Percentiles rank a stretch among this genome's conserved stretches.
Conservation (phyloP, 441 rosid genomes). For the Cnidoscolus chayamansa region DNA sequence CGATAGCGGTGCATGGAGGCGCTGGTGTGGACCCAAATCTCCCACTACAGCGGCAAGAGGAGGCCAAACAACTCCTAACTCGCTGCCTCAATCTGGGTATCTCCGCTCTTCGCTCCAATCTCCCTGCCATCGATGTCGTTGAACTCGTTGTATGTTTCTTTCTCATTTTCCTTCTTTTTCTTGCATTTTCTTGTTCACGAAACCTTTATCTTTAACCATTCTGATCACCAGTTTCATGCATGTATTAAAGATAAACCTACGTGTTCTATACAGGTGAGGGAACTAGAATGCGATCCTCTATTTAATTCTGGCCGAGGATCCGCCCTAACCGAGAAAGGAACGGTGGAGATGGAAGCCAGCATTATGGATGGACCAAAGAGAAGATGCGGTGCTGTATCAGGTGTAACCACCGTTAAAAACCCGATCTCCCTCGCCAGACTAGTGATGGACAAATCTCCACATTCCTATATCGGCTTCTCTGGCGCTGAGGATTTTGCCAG, state of each 20-base stretch:
- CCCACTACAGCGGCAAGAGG: constrained; percentile 68
- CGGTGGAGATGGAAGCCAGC: constrained; percentile 97
- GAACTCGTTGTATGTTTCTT: constrained; percentile 68
- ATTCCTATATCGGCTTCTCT: constrained; percentile 78
- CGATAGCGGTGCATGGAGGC: constrained; percentile 98
- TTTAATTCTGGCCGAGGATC: constrained; percentile 96
- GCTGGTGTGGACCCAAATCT: constrained; percentile 95
- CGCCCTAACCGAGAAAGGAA: constrained; percentile 77
- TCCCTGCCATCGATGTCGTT: constrained; percentile 82
- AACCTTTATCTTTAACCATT: no score
- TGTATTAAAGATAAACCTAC: no score
- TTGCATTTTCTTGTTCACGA: no score
- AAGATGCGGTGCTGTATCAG: constrained; percentile 91
- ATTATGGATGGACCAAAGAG: constrained; percentile 85
- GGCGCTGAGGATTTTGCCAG: constrained; percentile 92
- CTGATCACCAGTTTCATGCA: no score
- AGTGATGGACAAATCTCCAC: constrained; percentile 95
- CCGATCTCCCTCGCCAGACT: constrained; percentile 87
- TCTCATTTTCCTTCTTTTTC: not conserved
- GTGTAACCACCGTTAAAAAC: constrained; percentile 77
- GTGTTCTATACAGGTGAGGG: constrained; percentile 49
- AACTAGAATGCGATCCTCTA: constrained; percentile 81
- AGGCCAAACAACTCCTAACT: constrained; percentile 73
- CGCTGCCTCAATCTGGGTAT: constrained; percentile 88
- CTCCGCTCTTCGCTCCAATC: constrained; percentile 68